Conservation (phyloP, 2,329 filamentous ascomycete genomes). For the Aureobasidium sp. region DNA sequence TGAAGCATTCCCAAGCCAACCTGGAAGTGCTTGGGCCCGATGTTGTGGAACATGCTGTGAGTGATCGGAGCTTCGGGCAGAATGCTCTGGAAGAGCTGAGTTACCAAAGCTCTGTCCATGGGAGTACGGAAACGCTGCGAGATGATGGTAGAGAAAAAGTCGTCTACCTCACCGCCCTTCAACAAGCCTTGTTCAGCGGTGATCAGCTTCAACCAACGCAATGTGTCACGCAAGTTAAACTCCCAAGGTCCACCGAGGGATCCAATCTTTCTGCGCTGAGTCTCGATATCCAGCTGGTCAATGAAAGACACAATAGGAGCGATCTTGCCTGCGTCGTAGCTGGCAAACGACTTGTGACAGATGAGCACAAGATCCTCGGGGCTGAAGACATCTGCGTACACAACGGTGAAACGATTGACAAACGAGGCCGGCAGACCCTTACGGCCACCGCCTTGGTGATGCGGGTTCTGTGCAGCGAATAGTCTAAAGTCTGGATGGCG, state of each 20-base stretch:
- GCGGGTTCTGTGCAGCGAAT: constrained; percentile 95
- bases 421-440: constrained; percentile 94
- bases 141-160: constrained; percentile 78
- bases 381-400: constrained; percentile 88
- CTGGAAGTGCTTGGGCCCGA: constrained; percentile 61
- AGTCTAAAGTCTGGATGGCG: constrained; percentile 86
- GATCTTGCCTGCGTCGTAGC: constrained; percentile 52
- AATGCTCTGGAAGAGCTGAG: constrained; percentile 57
- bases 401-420: constrained; percentile 95
- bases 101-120: constrained; percentile 59
- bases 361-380: constrained; percentile 76
- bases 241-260: constrained; percentile 76
- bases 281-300: constrained; percentile 67
- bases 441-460: constrained; percentile 90
- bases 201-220: constrained; percentile 76
- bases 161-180: constrained; percentile 52
- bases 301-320: constrained; percentile 70
- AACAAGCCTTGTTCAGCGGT: constrained; percentile 56
- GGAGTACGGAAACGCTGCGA: constrained; percentile 76
- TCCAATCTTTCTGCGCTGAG: constrained; percentile 49
- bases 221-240: constrained; percentile 84
- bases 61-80: constrained; percentile 45
- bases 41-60: constrained; percentile 62
- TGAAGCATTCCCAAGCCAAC: constrained; percentile 68
- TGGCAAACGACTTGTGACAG: constrained; percentile 68